phyloP scores from a whole-genome alignment of 1,284 basidiomycete genomes.

The Golubevia pallescens region DNA sequence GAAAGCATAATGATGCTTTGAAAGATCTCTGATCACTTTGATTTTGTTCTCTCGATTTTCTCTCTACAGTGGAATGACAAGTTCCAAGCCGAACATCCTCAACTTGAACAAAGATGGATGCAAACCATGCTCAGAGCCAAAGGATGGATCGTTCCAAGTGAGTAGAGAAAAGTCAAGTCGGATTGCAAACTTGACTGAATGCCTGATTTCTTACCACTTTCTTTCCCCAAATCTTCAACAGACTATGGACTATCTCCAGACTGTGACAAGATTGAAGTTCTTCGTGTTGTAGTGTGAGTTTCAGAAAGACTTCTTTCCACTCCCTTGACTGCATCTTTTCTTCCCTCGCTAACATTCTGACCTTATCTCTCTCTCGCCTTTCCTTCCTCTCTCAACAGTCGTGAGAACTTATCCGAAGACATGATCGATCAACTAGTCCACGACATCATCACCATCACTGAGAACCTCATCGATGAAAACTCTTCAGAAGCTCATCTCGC shows the following conservation, averaged over 20 bases:
- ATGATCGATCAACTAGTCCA: constrained; percentile 56
- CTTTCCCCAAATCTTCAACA: constrained; percentile 13
- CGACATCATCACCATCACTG: constrained; percentile 51
- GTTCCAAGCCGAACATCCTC: constrained; percentile 17
- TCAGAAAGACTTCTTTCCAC: constrained; percentile 7
- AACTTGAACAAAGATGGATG: constrained; percentile 80
- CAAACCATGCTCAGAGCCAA: constrained; percentile 78
- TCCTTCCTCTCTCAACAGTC: too few species aligned
- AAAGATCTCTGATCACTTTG: too few species aligned
- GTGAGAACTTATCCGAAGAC: constrained; percentile 28
- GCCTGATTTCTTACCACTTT: background rate
- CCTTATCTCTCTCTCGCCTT: too few species aligned
- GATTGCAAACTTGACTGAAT: background rate
- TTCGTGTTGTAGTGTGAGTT: constrained; percentile 58
- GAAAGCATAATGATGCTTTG: too few species aligned
- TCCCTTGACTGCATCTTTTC: background rate
- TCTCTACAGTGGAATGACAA: constrained; percentile 20
- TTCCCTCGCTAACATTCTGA: background rate
- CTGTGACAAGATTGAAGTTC: constrained; percentile 44
- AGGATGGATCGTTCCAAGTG: constrained; percentile 71
- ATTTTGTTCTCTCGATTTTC: too few species aligned
- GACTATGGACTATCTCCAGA: constrained; percentile 53
- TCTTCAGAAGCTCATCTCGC: constrained; percentile 22
- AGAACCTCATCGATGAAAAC: constrained; percentile 25
- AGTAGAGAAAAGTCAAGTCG: background rate